Percentiles rank a stretch among this genome's conserved stretches.
Conservation (phyloP, 1,139 yeast genomes). For the Magnusiomyces tetraspermus region DNA sequence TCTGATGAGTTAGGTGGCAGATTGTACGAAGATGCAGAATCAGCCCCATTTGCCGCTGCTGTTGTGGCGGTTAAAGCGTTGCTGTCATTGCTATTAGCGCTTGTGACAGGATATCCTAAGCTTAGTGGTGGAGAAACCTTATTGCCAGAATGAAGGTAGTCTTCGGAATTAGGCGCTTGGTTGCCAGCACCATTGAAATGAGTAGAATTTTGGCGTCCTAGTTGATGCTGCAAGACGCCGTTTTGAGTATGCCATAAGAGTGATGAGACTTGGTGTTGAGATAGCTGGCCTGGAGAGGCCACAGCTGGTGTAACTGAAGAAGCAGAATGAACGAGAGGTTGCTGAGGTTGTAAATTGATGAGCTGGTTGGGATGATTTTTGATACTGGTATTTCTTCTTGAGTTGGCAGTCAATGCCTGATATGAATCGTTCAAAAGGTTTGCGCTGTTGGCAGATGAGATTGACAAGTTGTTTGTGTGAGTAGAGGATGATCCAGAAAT, state of each 20-base stretch:
- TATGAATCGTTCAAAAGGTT: slow-evolving; percentile 8
- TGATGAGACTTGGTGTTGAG: slow-evolving; percentile 12
- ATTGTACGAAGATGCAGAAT: too few species aligned
- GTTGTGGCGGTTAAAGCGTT: not conserved
- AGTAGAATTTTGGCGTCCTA: slow-evolving; percentile 8
- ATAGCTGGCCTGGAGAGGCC: not conserved
- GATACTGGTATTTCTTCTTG: slow-evolving; percentile 10
- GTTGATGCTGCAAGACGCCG: slow-evolving; percentile 10
- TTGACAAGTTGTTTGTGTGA: not conserved
- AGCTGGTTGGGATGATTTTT: slow-evolving; percentile 13
- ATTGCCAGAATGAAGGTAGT: not conserved
- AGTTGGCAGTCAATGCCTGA: slow-evolving; percentile 12
- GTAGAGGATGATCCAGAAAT: slow-evolving; percentile 13
- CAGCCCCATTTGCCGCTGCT: slow-evolving; percentile 1
- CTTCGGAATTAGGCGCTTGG: not conserved
- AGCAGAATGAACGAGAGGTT: not conserved
- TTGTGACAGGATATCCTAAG: not conserved
- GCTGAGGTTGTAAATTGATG: not conserved
- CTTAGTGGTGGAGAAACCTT: not conserved
- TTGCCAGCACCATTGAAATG: not conserved
- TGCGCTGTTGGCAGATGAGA: not conserved
- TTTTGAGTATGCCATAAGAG: not conserved
- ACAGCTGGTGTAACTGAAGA: not conserved
- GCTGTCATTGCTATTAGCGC: not conserved
- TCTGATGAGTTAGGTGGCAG: not conserved